Evolutionary conservation across 352 stramenopile species (phyloP), one percentile per base, ranked within the genome.

Genomic region (Phytophthora idaei): DNA sequence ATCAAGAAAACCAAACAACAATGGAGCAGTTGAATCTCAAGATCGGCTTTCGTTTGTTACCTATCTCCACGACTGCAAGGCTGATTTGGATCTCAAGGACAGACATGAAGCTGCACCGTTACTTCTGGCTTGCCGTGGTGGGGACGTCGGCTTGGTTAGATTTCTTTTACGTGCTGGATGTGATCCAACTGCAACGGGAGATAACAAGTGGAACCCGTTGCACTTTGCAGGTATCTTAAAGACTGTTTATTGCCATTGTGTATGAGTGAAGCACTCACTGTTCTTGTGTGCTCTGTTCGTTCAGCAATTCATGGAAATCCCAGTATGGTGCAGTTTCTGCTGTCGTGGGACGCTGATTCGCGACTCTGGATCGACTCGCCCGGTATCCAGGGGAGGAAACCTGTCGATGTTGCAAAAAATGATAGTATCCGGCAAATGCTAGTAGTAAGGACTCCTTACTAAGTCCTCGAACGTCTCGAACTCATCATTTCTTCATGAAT

Each of bases 291-390:
- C 2, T 37, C 50, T 44, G 49, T 28, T 41, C 21, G 31, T 52
- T 42, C 31, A 76, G 78, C 48, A 42, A 70, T 58, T 67, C 70
- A 45, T 61, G 72, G 78, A 4, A 61, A 75, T 15, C 29, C 67
- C 14, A 68, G 61, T 10, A 73, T 83, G 53, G 12, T 78, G 11
- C 11, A 37, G 0, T 84, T 83, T 50, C 56, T 92, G 4, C 29
- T 74, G 32, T 76, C 74, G 6, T 92, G 81, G 81, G 83, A 92
- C 51, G 78, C 72, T 28, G 74, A 76, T 8, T 59, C 17, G 0
- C 48, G 61, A 1, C 39, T 77, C 4, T 87, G 82, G 80, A 49
- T 46, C 5, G 37, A 71, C 1, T 57, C 41, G 5, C 49, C 60
- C 12, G 80, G 85, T 37, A 61, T 69, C 4, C 78, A 78, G 1